Percentiles rank a stretch among this genome's conserved stretches.
These are phyloP conservation scores for Curvularia spicifera DNA, from an alignment of 2,329 filamentous ascomycete species.

Conservation along the genomic window DNA sequence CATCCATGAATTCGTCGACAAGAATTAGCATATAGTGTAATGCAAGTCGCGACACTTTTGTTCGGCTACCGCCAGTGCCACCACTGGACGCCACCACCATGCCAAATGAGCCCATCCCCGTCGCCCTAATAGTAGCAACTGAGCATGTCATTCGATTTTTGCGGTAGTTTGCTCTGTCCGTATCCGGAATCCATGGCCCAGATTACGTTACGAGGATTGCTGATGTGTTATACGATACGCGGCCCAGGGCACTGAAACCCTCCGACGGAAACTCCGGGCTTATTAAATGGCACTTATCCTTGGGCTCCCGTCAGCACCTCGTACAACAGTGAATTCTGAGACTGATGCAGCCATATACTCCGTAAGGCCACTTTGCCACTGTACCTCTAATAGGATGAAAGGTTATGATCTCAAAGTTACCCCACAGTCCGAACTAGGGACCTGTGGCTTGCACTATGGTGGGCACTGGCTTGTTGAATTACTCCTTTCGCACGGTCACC, in stretches of 20 bases:
- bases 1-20: too few relatives aligned
- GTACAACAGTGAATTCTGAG: not conserved
- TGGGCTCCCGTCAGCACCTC: not conserved
- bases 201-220: not conserved
- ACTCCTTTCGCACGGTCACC: not conserved
- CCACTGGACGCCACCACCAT: not conserved
- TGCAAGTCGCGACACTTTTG: too few relatives aligned
- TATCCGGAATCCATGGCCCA: not conserved
- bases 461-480: not conserved
- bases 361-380: not conserved
- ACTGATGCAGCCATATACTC: not conserved
- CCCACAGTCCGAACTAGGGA: not conserved
- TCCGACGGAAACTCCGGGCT: not conserved
- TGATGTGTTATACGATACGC: not conserved
- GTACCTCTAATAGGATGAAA: not conserved
- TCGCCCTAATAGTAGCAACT: not conserved
- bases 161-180: not conserved
- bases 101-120: not conserved
- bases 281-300: not conserved
- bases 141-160: not conserved
- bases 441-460: not conserved
- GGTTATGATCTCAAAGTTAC: not conserved
- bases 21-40: too few relatives aligned
- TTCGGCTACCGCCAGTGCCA: too few relatives aligned
- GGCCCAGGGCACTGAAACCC: too few relatives aligned